Evolutionary conservation across 345 rosid genomes (phyloP), one percentile per base, ranked within the genome.

Genomic region (Eucalyptus curtisii): DNA sequence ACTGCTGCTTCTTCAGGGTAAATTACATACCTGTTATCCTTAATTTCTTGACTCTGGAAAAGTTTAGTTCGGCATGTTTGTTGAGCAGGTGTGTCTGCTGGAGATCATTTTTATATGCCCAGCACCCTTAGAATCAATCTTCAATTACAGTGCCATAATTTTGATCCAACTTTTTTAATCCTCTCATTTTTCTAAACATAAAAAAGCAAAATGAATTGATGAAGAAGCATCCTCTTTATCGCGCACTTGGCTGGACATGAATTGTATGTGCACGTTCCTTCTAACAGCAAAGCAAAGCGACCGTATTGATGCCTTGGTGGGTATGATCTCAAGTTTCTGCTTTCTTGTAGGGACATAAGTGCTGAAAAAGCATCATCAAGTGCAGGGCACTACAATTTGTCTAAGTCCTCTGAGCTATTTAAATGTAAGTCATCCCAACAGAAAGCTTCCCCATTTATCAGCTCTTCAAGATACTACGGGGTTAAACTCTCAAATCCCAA

Each of bases 361-460:
- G 33, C 31, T 68, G 59, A 68, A 66, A 45, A 68, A 42, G 45
- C 66, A 87, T 79, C 59, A 53, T 33, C 85, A 66, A 55, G 31
- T 59, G 7, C n/a, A 20, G 52, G 48, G 33, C 81, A 57, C 59
- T 55, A 44, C 30, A 80, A 88, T 85, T 42, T 85, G 57, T 66
- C 87, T 30, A 92, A 90, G n/a, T 87, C 93, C 71, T 89, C 90
- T 4, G 89, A 90, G 82, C 31, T 92, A 20, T 82, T 90, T 48
- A 90, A 89, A 86, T 50, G 86, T 48, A 90, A 89, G 85, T 86
- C 91, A 33, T 44, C 91, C 16, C 86, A 89, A 49, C 71, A 86
- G 86, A 91, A 90, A 82, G 91, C 87, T 84, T 92, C 94, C 86
- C 87, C 92, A 42, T 93, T 91, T 31, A 91, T 92, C 92, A 89